Evolutionary conservation across 768 basidiomycete species (phyloP), one percentile per base, ranked within the genome.

Genomic region (Pisolithus albus): DNA sequence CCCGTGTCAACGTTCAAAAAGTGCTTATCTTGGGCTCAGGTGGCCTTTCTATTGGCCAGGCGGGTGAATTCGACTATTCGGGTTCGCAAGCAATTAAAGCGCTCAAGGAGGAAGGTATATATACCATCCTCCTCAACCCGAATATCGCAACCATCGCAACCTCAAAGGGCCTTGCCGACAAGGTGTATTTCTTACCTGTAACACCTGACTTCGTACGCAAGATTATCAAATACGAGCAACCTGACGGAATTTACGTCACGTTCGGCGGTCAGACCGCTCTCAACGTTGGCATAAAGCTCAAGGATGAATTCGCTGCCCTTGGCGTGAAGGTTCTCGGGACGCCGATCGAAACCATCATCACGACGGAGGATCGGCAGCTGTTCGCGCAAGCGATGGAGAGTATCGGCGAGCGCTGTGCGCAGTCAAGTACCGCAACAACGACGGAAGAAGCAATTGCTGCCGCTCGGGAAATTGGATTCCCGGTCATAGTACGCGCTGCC

Each of bases 1-100:
- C 86, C 47, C 83, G 83, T 55, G 79, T 78, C 52, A 78, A 86
- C 55, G 92, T 96, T 48, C 82, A 80, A 61, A 99, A 99, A 72
- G 94, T 99, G 49, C 78, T 99, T 60, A 92, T 99, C 58, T 83
- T 99, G 47, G 96, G 96, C 44, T 97, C 95, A 6, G 96, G 96
- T 26, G 96, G 96, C 56, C 75, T 99, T 18, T 97, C 94, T 10
- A 99, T 99, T 58, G 96, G 96, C 46, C 96, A 99, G 66, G 96
- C 96, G 0, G 96, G 96, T 59, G 96, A 99, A 70, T 99, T 99
- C 71, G 96, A 99, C 72, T 99, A 99, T 73, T 98, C 96, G 0
- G 96, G 96, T 56, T 95, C 92, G 37, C 96, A 99, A 68, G 95
- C 96, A 11, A 95, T 99, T 79, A 99, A 99, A 72, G 96, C 96